Evolutionary conservation across 768 basidiomycete species (phyloP), one percentile per base, ranked within the genome.

Genomic region (Pleurotus tuoliensis): DNA sequence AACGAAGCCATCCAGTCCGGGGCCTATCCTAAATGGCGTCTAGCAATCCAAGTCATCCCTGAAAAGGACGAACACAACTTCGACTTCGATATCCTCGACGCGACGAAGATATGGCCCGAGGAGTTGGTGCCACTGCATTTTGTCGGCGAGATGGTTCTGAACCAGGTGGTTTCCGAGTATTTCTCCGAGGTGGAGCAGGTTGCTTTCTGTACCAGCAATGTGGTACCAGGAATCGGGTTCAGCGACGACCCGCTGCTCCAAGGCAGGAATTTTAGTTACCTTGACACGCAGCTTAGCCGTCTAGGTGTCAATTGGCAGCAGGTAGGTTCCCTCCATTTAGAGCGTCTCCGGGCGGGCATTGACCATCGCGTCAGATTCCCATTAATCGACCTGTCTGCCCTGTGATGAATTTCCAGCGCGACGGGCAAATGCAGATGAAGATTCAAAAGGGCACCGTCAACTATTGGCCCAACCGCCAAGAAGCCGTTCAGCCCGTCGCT

Each of bases 101-200:
- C 88, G 1, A 93, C 92, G 15, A 94, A 94, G 71, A 64, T 93
- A 41, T 90, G 91, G 83, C 91, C 92, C 0, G 84, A 92, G 67
- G 88, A 92, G 55, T 68, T 86, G 3, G 84, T 94, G 0, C 92
- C 93, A 0, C 74, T 94, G 12, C 76, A 88, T 62, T 75, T 82
- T 59, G 86, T 95, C 48, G 93, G 92, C 37, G 87, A 88, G 67
- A 70, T 95, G 62, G 80, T 84, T 2, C 68, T 90, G 34, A 75
- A 88, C 62, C 75, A 82, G 20, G 76, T 71, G 0, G 84, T 86
- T 22, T 82, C 87, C 52, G 88, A 91, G 63, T 94, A 81, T 73
- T 94, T 94, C 73, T 73, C 91, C 9, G 92, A 95, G 72, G 84
- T 84, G 5, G 94, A 96, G 70, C 92, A 94, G 70, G 87, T 87